phyloP scores from a whole-genome alignment of 805 yeast species.

The Saccharomycopsis fermentans region DNA sequence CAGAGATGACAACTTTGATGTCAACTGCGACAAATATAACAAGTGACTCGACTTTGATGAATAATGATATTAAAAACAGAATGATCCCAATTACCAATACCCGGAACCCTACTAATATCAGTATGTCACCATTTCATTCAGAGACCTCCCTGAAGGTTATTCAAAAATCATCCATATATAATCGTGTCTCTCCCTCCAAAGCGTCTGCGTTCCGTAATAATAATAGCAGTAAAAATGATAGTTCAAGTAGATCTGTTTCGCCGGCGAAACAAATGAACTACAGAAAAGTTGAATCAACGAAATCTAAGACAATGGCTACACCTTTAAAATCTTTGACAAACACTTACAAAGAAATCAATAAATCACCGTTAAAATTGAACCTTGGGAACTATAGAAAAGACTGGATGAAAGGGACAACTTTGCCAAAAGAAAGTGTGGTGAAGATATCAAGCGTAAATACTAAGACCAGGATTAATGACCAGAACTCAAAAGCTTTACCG shows the following conservation, averaged over 20 bases:
- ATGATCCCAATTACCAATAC: not conserved
- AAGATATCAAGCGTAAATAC: not conserved
- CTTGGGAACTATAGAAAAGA: not conserved
- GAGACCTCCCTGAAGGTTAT: not conserved
- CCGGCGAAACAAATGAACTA: not conserved
- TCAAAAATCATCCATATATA: not conserved
- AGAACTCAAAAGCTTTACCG: not conserved
- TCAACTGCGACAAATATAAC: not conserved
- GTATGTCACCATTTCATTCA: not conserved
- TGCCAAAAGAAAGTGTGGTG: not conserved
- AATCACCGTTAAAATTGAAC: constrained; percentile 2
- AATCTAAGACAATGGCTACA: not conserved
- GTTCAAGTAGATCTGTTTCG: not conserved
- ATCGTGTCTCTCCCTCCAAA: not conserved
- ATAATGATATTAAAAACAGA: not conserved
- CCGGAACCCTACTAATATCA: not conserved
- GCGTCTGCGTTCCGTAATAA: not conserved
- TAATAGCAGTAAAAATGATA: not conserved
- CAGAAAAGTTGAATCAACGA: not conserved
- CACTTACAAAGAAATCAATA: not conserved
- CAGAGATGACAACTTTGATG: not conserved
- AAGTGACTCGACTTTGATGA: too few species aligned
- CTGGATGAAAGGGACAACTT: not conserved
- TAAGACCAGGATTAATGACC: not conserved
- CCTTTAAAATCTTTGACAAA: not conserved